These are phyloP conservation scores for Phytophthora pisi DNA, from an alignment of 352 stramenopile genomes.

Conservation along the genomic window DNA sequence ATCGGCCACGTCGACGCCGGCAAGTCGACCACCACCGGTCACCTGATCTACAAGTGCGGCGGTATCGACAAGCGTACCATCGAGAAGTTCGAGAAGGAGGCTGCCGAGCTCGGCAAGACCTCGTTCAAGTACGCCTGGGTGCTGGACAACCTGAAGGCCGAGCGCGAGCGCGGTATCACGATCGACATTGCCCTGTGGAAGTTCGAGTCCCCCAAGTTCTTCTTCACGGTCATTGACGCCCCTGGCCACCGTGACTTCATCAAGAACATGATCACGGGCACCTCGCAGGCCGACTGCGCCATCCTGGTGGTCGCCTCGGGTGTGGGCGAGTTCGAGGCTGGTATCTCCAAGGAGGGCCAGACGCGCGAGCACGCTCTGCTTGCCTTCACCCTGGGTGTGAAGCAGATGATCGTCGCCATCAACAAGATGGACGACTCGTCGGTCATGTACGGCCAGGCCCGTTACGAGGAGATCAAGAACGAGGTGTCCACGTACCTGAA, in stretches of 20 bases:
- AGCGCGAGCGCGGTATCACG: constrained; percentile 97
- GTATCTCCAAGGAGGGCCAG: constrained; percentile 96
- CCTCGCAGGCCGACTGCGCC: constrained; percentile 97
- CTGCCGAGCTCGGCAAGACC: constrained; percentile 95
- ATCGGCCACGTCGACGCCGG: constrained; percentile 98
- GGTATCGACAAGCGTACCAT: constrained; percentile 99
- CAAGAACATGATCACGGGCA: constrained; percentile 99
- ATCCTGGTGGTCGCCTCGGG: constrained; percentile 95
- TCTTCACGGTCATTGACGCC: constrained; percentile 98
- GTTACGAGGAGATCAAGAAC: constrained; percentile 95
- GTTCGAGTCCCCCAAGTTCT: constrained; percentile 97
- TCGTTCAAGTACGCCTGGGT: constrained; percentile 99
- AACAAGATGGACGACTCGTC: constrained; percentile 99
- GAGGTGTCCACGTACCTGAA: constrained; percentile 94
- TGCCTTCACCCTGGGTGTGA: constrained; percentile 97
- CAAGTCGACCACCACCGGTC: constrained; percentile 96
- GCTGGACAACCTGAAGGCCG: constrained; percentile 98
- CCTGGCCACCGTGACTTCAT: constrained; percentile 99
- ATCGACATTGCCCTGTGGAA: constrained; percentile 99
- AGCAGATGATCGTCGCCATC: constrained; percentile 97
- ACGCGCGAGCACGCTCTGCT: constrained; percentile 96
- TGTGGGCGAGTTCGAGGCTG: constrained; percentile 94
- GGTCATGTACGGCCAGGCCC: constrained; percentile 93
- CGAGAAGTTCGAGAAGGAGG: constrained; percentile 99
- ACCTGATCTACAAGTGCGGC: constrained; percentile 99